A percentile compares a stretch with the other conserved stretches of the same genome.
Conservation (phyloP, 768 basidiomycete genomes). For the Cubamyces lactineus region DNA sequence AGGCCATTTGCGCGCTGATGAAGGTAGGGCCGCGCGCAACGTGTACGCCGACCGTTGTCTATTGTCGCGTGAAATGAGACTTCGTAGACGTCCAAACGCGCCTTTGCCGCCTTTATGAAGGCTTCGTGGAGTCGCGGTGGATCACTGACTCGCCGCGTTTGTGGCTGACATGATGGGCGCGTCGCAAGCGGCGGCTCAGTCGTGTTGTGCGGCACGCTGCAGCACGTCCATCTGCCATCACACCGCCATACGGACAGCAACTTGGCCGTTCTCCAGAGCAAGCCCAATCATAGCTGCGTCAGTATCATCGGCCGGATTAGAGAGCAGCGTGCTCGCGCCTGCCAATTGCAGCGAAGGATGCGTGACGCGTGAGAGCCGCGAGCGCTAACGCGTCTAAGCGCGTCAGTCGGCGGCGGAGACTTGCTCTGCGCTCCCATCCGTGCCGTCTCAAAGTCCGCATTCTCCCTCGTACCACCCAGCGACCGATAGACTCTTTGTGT, state of each 20-base stretch:
- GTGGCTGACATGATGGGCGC: slow-evolving; percentile 3
- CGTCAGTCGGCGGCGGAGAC: slow-evolving; percentile 13
- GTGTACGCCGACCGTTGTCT: background rate
- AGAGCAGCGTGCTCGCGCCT: slow-evolving; percentile 1
- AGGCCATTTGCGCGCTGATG: background rate
- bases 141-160: slow-evolving; percentile 5
- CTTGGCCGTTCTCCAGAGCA: too few species aligned
- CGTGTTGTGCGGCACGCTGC: background rate
- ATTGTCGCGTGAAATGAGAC: background rate
- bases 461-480: background rate
- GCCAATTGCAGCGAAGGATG: slow-evolving; percentile 7
- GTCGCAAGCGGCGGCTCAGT: background rate
- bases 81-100: background rate
- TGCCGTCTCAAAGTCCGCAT: slow-evolving; percentile 3
- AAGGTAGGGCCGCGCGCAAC: background rate
- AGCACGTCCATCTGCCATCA: background rate
- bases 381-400: slow-evolving; percentile 20
- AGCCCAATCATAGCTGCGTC: background rate
- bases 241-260: too few species aligned
- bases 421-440: slow-evolving; percentile 18
- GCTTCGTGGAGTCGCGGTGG: background rate
- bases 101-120: background rate
- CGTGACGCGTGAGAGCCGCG: slow-evolving; percentile 19
- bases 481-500: background rate
- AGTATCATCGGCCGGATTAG: background rate